These are phyloP conservation scores for Fusarium torulosum DNA, from an alignment of 2,329 filamentous ascomycete species.

Conservation along the genomic window DNA sequence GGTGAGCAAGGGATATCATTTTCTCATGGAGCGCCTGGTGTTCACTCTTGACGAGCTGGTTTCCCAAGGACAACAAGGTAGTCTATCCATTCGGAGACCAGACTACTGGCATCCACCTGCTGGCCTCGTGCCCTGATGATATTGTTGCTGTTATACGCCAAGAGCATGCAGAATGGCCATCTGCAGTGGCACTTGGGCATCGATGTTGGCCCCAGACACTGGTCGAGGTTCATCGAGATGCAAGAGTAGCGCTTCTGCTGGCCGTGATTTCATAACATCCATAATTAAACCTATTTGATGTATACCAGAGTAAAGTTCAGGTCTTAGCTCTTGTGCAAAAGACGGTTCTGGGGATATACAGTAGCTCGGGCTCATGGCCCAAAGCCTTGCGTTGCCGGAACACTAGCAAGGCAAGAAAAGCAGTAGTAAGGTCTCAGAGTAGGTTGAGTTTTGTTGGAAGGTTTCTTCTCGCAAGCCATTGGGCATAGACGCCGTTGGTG, in stretches of 20 bases:
- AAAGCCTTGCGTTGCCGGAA: conserved; percentile 9
- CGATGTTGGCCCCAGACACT: conserved; percentile 11
- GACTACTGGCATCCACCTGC: not conserved
- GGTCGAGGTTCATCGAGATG: conserved; percentile 24
- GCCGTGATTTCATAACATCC: conserved; percentile 35
- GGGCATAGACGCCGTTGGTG: conserved; percentile 13
- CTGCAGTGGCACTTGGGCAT: conserved; percentile 1
- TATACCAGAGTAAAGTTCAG: not conserved
- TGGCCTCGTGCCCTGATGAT: conserved; percentile 6
- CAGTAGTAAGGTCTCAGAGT: conserved; percentile 2
- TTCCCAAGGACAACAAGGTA: not conserved
- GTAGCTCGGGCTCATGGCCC: not conserved
- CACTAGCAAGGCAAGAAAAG: conserved; percentile 15
- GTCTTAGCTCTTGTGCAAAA: conserved; percentile 12
- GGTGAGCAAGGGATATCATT: conserved; percentile 8
- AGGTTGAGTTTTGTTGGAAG: conserved; percentile 14
- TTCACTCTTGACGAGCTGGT: conserved; percentile 9
- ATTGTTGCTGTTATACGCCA: conserved; percentile 18
- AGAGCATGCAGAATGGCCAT: conserved; percentile 7
- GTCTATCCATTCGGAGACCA: conserved; percentile 8
- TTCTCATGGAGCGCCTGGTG: conserved; percentile 7
- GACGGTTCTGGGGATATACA: conserved; percentile 2
- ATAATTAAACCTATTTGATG: conserved; percentile 20
- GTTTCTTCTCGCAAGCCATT: conserved; percentile 2
- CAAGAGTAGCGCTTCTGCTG: conserved; percentile 2